Evolutionary conservation across 768 basidiomycete genomes (phyloP), one percentile per base, ranked within the genome.

Genomic region (Xerocomellus intermedius): DNA sequence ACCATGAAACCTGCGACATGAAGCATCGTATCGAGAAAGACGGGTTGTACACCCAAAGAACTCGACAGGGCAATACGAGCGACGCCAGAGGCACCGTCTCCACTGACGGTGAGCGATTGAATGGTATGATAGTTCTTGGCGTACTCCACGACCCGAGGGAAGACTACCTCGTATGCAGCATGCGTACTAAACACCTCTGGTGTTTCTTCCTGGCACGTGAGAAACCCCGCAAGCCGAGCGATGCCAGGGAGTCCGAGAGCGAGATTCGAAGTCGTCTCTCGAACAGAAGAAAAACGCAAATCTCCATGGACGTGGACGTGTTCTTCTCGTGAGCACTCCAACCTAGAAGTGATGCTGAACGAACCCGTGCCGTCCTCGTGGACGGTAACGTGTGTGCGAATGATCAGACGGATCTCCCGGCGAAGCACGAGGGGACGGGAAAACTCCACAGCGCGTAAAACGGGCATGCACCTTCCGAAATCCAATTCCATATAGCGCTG

Each of bases 1-100:
- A 82, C 78, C 33, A 89, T 71, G 68, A 90, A 87, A 4, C 89
- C 89, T 0, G 87, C 82, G 36, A 81, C 77, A 54, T 90, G 89
- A 30, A 89, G 71, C 30, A 90, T 72, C 0, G 84, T 82, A 58
- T 90, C 88, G 54, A 81, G 72, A 69, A 89, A 87, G 24, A 86
- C 64, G 6, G 83, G 81, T 56, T 85, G 78, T 4, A 74, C 69
- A 10, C 75, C 71, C 56, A 77, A 81, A 13, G 66, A 58, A 26
- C 62, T 60, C 1, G 79, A 77, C 14, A 86, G 69, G 26, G 69
- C 62, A 24, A 87, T 66, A 1, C 69, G 67, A 2, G 84, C 87
- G 57, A 75, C 75, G 3, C 79, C 84, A 57, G 81, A 79, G 68
- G 77, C 72, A 13, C 76, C 77, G 51, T 76, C 71, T 2, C 75